Conservation (phyloP, 352 stramenopile genomes). For the Phytophthora colocasiae region DNA sequence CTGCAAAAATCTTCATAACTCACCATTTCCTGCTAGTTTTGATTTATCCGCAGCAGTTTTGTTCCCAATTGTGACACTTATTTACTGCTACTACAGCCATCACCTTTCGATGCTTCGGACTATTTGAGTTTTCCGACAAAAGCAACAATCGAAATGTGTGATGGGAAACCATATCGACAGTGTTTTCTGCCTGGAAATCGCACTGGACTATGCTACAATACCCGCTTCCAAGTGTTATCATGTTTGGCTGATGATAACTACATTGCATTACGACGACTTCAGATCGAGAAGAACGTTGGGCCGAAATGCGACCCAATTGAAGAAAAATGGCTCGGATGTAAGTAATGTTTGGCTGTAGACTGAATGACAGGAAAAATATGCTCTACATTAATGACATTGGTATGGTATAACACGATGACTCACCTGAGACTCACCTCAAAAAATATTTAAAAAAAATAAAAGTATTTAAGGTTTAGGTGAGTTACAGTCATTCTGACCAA, state of each 20-base stretch:
- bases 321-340: slow-evolving; percentile 47
- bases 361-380: too few species aligned
- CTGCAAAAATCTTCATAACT: too few species aligned
- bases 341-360: neutral
- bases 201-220: slow-evolving; percentile 29
- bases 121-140: slow-evolving; percentile 11
- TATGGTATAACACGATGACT: too few species aligned
- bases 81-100: slow-evolving; percentile 35
- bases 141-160: slow-evolving; percentile 26
- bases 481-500: slow-evolving; percentile 3
- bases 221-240: slow-evolving; percentile 32
- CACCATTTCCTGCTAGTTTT: slow-evolving; percentile 14
- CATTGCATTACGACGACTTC: slow-evolving; percentile 27
- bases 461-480: too few species aligned
- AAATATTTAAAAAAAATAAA: too few species aligned
- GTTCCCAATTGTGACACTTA: slow-evolving; percentile 35
- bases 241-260: slow-evolving; percentile 23
- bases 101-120: neutral
- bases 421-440: too few species aligned
- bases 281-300: slow-evolving; percentile 32
- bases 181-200: slow-evolving; percentile 23
- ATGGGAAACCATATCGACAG: slow-evolving; percentile 29
- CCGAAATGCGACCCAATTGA: slow-evolving; percentile 30
- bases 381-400: too few species aligned
- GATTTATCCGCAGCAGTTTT: slow-evolving; percentile 31